Percentiles rank a stretch among this genome's conserved stretches.
Evolutionary conservation across 1,284 basidiomycete genomes (phyloP).

Genomic region (Agaricales sp.): DNA sequence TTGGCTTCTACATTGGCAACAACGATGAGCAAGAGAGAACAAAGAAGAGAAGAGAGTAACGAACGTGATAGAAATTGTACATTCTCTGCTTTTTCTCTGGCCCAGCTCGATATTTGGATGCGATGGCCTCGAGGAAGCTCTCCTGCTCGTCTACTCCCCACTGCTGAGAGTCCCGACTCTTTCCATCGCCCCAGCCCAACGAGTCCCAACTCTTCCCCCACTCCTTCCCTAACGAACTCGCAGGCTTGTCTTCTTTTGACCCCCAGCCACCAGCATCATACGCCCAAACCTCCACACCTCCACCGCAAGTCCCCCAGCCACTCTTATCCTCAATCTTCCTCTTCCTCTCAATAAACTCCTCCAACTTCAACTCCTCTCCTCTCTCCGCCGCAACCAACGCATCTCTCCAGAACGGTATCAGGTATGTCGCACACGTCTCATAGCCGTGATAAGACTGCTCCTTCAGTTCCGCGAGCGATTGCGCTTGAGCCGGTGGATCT

Average conservation of each 20-base stretch:
- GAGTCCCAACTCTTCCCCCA: constrained; percentile 13
- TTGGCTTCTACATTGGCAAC: constrained; percentile 32
- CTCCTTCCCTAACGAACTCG: constrained; percentile 3
- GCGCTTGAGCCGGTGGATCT: constrained; percentile 12
- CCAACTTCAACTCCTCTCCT: constrained; percentile 34
- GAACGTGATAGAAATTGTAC: constrained; percentile 41
- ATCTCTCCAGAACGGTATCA: constrained; percentile 46
- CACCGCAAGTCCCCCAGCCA: constrained; percentile 6
- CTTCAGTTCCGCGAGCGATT: constrained; percentile 29
- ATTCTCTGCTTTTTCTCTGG: constrained; percentile 18
- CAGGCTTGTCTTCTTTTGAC: constrained; percentile 1
- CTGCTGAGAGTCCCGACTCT: constrained; percentile 10
- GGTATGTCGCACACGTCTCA: constrained; percentile 32
- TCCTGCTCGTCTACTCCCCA: constrained; percentile 11
- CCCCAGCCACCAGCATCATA: constrained; percentile 17
- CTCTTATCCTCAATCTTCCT: constrained; percentile 13
- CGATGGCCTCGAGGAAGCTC: constrained; percentile 7
- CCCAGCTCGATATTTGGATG: constrained; percentile 3
- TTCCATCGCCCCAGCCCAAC: constrained; percentile 12
- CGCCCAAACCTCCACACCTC: constrained; percentile 11
- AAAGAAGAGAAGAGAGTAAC: constrained; percentile 10
- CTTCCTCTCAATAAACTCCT: constrained; percentile 37
- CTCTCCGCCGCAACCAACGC: constrained; percentile 41
- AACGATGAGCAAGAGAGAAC: constrained; percentile 2
- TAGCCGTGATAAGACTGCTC: constrained; percentile 41